Evolutionary conservation across 306 rosid species (phyloP), one percentile per base, ranked within the genome.

Genomic region (Carpinus viminea): DNA sequence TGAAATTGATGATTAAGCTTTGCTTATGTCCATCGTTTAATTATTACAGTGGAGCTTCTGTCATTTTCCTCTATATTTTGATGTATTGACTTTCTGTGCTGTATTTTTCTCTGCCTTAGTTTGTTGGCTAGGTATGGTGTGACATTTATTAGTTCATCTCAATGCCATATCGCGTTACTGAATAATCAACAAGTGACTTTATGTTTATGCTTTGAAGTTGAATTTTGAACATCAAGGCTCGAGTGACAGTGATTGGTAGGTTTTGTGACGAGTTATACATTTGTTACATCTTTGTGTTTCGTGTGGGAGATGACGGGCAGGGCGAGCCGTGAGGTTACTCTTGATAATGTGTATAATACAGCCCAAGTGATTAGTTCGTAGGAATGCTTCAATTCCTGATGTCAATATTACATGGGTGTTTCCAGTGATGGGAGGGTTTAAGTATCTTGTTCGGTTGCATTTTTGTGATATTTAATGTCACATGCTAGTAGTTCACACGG

Each of bases 311-410:
- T 38, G 18, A 53, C 0, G 4, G 95, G 88, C 91, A 2, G 34
- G 8, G 43, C 0, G 43, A 94, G 95, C 87, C 90, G 91, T 20
- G 98, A 94, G 80, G 90, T 92, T 84, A 88, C 93, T 16, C 97
- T 97, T 2, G 98, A 94, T 82, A 94, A 91, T 84, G 88, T 92
- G 18, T 92, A 94, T n/a, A 94, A 92, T 38, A 81, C 87, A 45
- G 98, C 97, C 3, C 66, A 97, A 76, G 73, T 91, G 88, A 94
- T 94, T 31, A 82, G 61, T 10, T 10, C 87, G 97, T 70, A 81
- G 48, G 60, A 91, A 86, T 80, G 87, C 74, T 84, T 86, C 91
- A 54, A 84, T 94, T 77, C 89, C 93, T 0, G 69, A 77, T 43
- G 79, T 78, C 52, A 94, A 91, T 11, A 88, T 94, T 89, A 94